Evolutionary conservation across 306 rosid species (phyloP).

Genomic region (Begonia fuchsioides): DNA sequence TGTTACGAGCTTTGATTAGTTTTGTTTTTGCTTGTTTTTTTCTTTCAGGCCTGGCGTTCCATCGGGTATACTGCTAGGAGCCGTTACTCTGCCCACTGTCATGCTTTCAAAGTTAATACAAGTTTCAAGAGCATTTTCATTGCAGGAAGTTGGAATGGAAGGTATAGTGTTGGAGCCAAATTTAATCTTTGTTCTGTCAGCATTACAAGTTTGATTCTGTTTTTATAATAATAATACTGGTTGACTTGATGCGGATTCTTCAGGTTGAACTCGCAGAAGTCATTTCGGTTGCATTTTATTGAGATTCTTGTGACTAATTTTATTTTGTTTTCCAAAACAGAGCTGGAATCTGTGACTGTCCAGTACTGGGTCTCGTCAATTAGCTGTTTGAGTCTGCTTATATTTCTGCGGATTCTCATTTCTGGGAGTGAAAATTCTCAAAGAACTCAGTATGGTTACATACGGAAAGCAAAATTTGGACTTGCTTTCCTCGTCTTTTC

Average conservation of each 20-base stretch:
- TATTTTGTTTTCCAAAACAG: slow-evolving; percentile 23
- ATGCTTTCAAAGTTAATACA: slow-evolving; percentile 69
- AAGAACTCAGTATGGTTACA: slow-evolving; percentile 3
- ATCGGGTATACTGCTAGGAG: slow-evolving; percentile 70
- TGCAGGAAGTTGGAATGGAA: slow-evolving; percentile 29
- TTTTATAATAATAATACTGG: not conserved
- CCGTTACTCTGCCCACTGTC: slow-evolving; percentile 60
- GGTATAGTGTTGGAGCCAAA: slow-evolving; percentile 20
- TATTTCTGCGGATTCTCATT: slow-evolving; percentile 31
- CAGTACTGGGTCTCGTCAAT: slow-evolving; percentile 87
- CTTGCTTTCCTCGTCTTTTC: slow-evolving; percentile 29
- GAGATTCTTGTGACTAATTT: slow-evolving; percentile 3
- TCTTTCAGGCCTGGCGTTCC: slow-evolving; percentile 80
- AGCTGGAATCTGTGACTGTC: slow-evolving; percentile 57
- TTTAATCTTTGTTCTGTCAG: not conserved
- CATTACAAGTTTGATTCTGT: not conserved
- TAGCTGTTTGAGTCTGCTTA: slow-evolving; percentile 47
- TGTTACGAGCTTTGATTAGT: not conserved
- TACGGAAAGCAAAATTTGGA: slow-evolving; percentile 33
- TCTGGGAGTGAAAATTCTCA: slow-evolving; percentile 4
- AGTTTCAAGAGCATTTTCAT: slow-evolving; percentile 38
- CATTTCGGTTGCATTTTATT: not conserved
- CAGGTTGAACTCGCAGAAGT: not conserved
- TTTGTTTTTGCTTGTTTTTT: slow-evolving; percentile 1
- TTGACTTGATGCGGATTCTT: not conserved